phyloP scores from a whole-genome alignment of 1,284 basidiomycete genomes.

The Waitea zeae region DNA sequence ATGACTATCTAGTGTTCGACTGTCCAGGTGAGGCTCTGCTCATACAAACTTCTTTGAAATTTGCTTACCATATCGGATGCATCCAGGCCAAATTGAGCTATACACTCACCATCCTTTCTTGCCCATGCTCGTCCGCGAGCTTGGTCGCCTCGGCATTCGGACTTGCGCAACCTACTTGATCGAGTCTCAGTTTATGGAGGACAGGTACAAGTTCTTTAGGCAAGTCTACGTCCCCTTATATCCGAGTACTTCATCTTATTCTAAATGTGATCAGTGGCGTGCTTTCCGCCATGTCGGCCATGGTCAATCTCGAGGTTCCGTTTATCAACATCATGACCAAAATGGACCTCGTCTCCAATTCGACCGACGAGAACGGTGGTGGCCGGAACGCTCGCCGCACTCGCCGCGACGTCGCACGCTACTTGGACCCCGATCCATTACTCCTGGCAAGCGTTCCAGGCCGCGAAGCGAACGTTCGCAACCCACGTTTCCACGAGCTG shows the following conservation, averaged over 20 bases:
- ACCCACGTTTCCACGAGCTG: constrained; percentile 83
- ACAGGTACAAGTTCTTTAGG: constrained; percentile 97
- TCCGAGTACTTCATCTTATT: constrained; percentile 1
- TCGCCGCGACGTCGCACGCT: constrained; percentile 69
- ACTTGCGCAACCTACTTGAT: constrained; percentile 82
- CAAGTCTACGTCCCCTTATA: constrained; percentile 11
- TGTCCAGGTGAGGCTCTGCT: constrained; percentile 61
- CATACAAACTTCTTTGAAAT: constrained; percentile 1
- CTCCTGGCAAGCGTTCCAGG: constrained; percentile 46
- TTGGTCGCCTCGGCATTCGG: constrained; percentile 58
- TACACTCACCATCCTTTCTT: constrained; percentile 98
- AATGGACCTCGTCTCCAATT: constrained; percentile 82
- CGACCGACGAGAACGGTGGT: constrained; percentile 37
- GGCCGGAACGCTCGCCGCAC: constrained; percentile 57
- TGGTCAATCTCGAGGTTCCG: constrained; percentile 94
- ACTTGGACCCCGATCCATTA: constrained; percentile 93
- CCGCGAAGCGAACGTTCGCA: constrained; percentile 41
- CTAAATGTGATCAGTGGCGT: constrained; percentile 53
- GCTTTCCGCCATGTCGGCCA: constrained; percentile 94
- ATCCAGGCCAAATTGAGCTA: constrained; percentile 87
- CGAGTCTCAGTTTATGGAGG: constrained; percentile 98
- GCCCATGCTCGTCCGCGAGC: constrained; percentile 66
- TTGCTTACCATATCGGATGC: not conserved
- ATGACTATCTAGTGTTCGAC: constrained; percentile 97
- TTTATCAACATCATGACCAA: constrained; percentile 99